Base-by-base conservation (phyloP, 208 protist species). In the Porcisia hertigi region DNA sequence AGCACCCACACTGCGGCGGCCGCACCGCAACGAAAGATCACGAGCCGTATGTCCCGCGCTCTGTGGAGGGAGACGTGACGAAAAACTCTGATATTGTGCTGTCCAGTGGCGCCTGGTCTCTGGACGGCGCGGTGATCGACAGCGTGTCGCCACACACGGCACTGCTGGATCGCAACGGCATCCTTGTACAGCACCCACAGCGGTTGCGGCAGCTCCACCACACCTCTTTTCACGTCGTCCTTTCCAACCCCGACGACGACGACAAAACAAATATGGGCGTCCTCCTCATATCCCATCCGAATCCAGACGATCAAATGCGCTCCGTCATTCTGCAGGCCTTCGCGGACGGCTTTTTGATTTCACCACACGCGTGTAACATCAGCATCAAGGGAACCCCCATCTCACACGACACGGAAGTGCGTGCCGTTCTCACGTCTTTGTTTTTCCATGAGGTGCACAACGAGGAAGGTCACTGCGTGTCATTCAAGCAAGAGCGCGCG, bases 121-220 rank as follows among this genome's bases (percentile, higher is more conserved):
- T 84, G 60, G 83, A 81, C 23, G 89, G 92, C 54, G 88, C 77
- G 12, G 74, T 80, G 52, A 77, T 96, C 23, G 87, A 90, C 75
- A 91, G 86, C 60, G 83, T 80, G 30, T 78, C 90, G 16, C 84
- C 87, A 4, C 82, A 86, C 62, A 87, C 80, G 45, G 63, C 94
- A 36, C 69, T 60, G 34, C 81, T 84, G 54, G 89, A 92, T 75
- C 71, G 45, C 6, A 69, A 76, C 25, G 70, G 78, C 0, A 57
- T 88, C 11, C 70, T 94, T 25, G 81, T 85, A 7, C 67, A 75
- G 45, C 14, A 72, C 3, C 60, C 69, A 66, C 52, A 64, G 57
- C 66, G 69, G 20, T 53, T 78, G 53, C 77, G 72, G 36, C 77
- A 72, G 59, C 34, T 74, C 36, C 74, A 71, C 41, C 63, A 77